These are phyloP conservation scores for Aureobasidium sp. DNA, from an alignment of 2,329 filamentous ascomycete species.

Conservation along the genomic window DNA sequence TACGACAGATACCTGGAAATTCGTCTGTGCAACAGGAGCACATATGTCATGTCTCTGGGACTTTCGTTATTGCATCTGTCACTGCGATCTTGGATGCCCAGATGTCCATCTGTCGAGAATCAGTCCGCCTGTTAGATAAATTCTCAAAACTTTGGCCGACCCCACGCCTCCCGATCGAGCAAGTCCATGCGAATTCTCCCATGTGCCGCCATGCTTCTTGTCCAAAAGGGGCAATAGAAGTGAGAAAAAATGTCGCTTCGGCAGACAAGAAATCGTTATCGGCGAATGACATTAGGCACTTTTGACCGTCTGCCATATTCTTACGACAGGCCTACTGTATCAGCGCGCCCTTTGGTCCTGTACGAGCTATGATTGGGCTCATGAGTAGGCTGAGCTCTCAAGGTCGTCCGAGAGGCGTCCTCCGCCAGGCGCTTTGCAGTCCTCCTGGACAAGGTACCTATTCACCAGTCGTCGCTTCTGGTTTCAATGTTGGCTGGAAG, in stretches of 20 bases:
- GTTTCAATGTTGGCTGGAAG: neutral
- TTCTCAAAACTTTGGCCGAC: neutral
- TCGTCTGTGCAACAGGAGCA: neutral
- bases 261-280: neutral
- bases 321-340: neutral
- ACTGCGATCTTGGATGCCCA: neutral
- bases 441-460: too few species aligned
- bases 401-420: neutral
- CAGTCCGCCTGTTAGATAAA: neutral
- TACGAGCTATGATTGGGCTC: neutral
- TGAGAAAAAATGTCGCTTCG: neutral
- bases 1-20: too few species aligned
- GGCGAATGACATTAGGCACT: neutral
- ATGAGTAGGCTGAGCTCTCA: neutral
- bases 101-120: neutral
- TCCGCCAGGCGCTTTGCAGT: neutral
- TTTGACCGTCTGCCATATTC: too few species aligned
- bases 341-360: neutral
- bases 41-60: neutral
- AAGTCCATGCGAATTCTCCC: neutral
- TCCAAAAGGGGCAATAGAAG: neutral
- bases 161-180: neutral
- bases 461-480: neutral
- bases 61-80: neutral
- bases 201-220: neutral